A percentile compares a stretch with the other conserved stretches of the same genome.
phyloP scores from a whole-genome alignment of 805 yeast species.

The Crinitomyces ghanaensis region DNA sequence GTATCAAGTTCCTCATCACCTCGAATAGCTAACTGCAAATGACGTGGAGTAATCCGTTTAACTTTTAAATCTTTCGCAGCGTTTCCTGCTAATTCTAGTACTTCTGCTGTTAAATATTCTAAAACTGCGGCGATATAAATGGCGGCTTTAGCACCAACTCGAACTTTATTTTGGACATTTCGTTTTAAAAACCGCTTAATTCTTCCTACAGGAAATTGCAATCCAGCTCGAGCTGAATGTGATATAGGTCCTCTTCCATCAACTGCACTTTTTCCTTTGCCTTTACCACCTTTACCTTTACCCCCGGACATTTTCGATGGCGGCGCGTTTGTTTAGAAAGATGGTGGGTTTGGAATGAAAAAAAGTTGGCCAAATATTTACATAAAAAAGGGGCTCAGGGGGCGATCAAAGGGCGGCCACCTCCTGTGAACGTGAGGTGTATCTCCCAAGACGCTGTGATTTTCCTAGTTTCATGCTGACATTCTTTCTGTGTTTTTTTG shows the following conservation, averaged over 20 bases:
- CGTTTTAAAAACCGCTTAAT: slow-evolving; percentile 90
- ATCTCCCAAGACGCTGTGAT: too few relatives aligned
- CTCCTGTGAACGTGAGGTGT: too few relatives aligned
- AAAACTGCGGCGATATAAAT: slow-evolving; percentile 91
- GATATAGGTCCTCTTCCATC: slow-evolving; percentile 57
- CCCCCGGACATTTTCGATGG: too few relatives aligned
- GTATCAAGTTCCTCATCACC: slow-evolving; percentile 97
- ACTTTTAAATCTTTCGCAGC: slow-evolving; percentile 94
- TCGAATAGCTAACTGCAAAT: slow-evolving; percentile 90
- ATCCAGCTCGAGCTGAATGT: slow-evolving; percentile 88
- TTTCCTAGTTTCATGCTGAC: too few relatives aligned
- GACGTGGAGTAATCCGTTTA: slow-evolving; percentile 96
- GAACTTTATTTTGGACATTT: slow-evolving; percentile 70
- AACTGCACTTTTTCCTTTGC: slow-evolving; percentile 78
- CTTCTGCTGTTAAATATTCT: slow-evolving; percentile 94
- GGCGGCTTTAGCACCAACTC: slow-evolving; percentile 86
- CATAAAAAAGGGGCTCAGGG: too few relatives aligned
- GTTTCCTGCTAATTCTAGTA: slow-evolving; percentile 93
- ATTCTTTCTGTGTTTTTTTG: too few relatives aligned
- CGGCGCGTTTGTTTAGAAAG: too few relatives aligned
- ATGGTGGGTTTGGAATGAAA: too few relatives aligned
- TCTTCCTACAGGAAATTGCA: slow-evolving; percentile 94
- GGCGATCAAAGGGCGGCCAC: too few relatives aligned
- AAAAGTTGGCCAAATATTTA: too few relatives aligned
- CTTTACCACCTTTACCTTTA: slow-evolving; percentile 94